phyloP scores from a whole-genome alignment of 805 yeast species.

The Myxozyma neotropica region DNA sequence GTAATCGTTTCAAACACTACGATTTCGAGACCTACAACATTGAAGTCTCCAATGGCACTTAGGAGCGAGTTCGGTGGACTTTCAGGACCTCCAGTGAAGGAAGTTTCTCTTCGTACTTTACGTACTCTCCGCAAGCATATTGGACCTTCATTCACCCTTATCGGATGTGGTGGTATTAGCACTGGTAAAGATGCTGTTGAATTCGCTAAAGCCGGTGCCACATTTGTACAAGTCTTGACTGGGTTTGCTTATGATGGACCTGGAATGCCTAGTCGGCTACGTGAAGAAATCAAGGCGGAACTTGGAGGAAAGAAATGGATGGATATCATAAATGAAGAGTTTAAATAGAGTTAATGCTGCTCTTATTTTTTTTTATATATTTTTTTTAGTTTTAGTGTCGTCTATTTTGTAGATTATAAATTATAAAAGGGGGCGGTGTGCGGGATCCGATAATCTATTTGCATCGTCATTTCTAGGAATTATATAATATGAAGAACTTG shows the following conservation, averaged over 20 bases:
- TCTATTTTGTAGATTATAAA: no score
- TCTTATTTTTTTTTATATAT: background rate
- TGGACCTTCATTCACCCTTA: conserved; percentile 70
- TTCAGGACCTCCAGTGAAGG: conserved; percentile 90
- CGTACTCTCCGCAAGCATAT: conserved; percentile 71
- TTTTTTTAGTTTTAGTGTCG: no score
- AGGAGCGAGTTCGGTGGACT: conserved; percentile 80
- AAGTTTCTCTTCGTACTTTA: conserved; percentile 71
- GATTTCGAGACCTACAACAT: conserved; percentile 68
- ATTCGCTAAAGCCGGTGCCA: conserved; percentile 91
- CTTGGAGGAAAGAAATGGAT: conserved; percentile 85
- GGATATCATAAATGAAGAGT: conserved; percentile 69
- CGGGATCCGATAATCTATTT: no score
- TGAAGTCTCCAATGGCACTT: conserved; percentile 53
- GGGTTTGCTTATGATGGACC: conserved; percentile 93
- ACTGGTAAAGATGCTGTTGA: conserved; percentile 86
- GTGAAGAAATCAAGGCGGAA: conserved; percentile 60
- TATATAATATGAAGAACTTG: no score
- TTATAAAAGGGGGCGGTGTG: no score
- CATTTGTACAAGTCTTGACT: conserved; percentile 84
- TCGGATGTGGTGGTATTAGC: conserved; percentile 96
- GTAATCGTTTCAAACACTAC: conserved; percentile 93
- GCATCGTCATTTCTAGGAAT: no score
- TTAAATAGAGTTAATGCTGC: background rate
- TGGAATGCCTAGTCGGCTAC: conserved; percentile 66